Percentiles rank a stretch among this genome's conserved stretches.
Evolutionary conservation across 805 yeast species (phyloP).

Genomic region (Millerozyma acaciae): DNA sequence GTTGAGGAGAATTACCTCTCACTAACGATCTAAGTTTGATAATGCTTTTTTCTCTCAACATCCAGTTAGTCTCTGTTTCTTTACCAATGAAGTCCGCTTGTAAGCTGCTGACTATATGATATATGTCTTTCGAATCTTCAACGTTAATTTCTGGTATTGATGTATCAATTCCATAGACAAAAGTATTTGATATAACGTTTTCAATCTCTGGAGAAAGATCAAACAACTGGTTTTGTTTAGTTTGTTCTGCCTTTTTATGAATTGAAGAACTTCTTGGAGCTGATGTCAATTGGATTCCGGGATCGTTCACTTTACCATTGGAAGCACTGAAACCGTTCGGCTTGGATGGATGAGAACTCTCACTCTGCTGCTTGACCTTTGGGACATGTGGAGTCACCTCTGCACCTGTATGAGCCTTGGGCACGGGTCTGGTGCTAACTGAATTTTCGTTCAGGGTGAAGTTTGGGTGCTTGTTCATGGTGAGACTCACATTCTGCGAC

Average conservation of each 20-base stretch:
- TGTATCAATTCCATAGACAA: slow-evolving; percentile 37
- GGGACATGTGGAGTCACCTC: background rate
- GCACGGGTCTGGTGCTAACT: background rate
- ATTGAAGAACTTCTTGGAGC: background rate
- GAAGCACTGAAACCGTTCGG: too few species aligned
- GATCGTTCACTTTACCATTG: too few species aligned
- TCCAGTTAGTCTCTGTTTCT: slow-evolving; percentile 92
- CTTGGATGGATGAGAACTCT: background rate
- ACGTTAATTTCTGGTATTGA: slow-evolving; percentile 29
- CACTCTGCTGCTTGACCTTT: background rate
- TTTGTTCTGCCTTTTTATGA: background rate
- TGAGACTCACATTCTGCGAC: slow-evolving; percentile 4
- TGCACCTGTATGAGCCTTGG: background rate
- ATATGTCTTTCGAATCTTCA: slow-evolving; percentile 18
- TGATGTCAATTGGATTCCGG: too few species aligned
- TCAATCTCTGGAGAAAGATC: slow-evolving; percentile 8
- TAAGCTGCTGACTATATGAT: slow-evolving; percentile 14
- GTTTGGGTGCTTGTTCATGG: background rate
- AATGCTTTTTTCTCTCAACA: slow-evolving; percentile 59
- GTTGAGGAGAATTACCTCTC: slow-evolving; percentile 49
- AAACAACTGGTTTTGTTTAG: too few species aligned
- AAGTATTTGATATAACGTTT: slow-evolving; percentile 13
- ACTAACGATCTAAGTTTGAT: slow-evolving; percentile 54
- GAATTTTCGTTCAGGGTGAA: slow-evolving; percentile 15
- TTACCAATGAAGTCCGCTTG: slow-evolving; percentile 52